These are phyloP conservation scores for Royoungia palumana DNA, from an alignment of 768 basidiomycete genomes.

Conservation along the genomic window DNA sequence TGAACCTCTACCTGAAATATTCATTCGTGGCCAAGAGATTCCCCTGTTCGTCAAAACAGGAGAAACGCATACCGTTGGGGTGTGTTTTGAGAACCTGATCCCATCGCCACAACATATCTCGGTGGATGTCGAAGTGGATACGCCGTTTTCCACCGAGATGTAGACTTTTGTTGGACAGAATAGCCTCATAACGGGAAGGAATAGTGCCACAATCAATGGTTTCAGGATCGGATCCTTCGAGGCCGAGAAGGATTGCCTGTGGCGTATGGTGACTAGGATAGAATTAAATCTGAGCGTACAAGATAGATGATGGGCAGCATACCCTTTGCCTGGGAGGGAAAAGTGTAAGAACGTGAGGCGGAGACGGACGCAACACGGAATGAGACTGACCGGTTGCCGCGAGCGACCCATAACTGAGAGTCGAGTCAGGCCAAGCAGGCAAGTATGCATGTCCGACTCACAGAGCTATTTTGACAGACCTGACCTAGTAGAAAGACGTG, in stretches of 20 bases:
- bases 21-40: slow-evolving; percentile 90
- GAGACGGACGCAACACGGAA: not conserved
- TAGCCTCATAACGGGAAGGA: slow-evolving; percentile 67
- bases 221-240: slow-evolving; percentile 91
- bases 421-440: not conserved
- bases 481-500: slow-evolving; percentile 49
- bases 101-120: slow-evolving; percentile 92
- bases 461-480: slow-evolving; percentile 81
- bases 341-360: slow-evolving; percentile 5
- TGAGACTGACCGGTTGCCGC: slow-evolving; percentile 75
- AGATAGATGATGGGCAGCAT: slow-evolving; percentile 18
- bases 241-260: slow-evolving; percentile 78
- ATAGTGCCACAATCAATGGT: slow-evolving; percentile 88
- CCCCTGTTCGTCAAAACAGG: slow-evolving; percentile 76
- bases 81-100: slow-evolving; percentile 86
- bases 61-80: slow-evolving; percentile 93
- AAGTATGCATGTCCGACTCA: slow-evolving; percentile 34
- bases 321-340: slow-evolving; percentile 67
- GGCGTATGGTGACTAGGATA: slow-evolving; percentile 74
- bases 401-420: slow-evolving; percentile 77
- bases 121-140: slow-evolving; percentile 84
- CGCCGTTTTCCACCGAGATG: slow-evolving; percentile 67
- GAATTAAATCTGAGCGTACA: slow-evolving; percentile 2
- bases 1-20: slow-evolving; percentile 64
- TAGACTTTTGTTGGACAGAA: slow-evolving; percentile 62